A percentile compares a stretch with the other conserved stretches of the same genome.
Conservation (phyloP, 768 basidiomycete species). For the Mycena galericulata region DNA sequence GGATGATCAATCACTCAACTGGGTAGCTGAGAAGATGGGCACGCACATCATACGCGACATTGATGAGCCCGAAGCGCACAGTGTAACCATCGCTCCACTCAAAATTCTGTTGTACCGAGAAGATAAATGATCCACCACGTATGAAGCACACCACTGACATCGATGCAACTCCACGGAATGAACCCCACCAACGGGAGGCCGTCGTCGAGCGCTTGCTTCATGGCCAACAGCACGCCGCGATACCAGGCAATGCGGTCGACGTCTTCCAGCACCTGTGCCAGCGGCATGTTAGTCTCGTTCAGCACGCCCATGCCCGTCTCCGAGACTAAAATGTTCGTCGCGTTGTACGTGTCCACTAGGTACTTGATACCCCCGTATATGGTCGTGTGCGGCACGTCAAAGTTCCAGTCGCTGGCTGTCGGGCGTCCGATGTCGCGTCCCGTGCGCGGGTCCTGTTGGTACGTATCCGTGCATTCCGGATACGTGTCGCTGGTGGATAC, state of each 20-base stretch:
- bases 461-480: slow-evolving; percentile 30
- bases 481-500: slow-evolving; percentile 19
- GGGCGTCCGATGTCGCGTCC: slow-evolving; percentile 32
- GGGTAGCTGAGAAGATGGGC: neutral
- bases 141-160: neutral
- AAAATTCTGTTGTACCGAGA: slow-evolving; percentile 50
- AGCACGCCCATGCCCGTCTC: slow-evolving; percentile 60
- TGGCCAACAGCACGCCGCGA: slow-evolving; percentile 48
- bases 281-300: slow-evolving; percentile 49
- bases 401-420: slow-evolving; percentile 36
- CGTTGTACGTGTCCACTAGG: slow-evolving; percentile 26
- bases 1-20: neutral
- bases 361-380: slow-evolving; percentile 36
- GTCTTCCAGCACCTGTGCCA: slow-evolving; percentile 51
- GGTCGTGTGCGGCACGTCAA: slow-evolving; percentile 31
- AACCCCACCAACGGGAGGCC: slow-evolving; percentile 50
- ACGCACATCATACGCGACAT: slow-evolving; percentile 46
- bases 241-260: slow-evolving; percentile 56
- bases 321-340: slow-evolving; percentile 44
- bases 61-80: slow-evolving; percentile 58
- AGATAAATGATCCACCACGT: neutral
- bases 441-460: slow-evolving; percentile 31
- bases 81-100: slow-evolving; percentile 60
- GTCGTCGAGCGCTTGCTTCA: slow-evolving; percentile 54
- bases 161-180: slow-evolving; percentile 54